These are phyloP conservation scores for Heracleum sosnowskyi DNA, from an alignment of 129 eudicot genomes.

Conservation along the genomic window DNA sequence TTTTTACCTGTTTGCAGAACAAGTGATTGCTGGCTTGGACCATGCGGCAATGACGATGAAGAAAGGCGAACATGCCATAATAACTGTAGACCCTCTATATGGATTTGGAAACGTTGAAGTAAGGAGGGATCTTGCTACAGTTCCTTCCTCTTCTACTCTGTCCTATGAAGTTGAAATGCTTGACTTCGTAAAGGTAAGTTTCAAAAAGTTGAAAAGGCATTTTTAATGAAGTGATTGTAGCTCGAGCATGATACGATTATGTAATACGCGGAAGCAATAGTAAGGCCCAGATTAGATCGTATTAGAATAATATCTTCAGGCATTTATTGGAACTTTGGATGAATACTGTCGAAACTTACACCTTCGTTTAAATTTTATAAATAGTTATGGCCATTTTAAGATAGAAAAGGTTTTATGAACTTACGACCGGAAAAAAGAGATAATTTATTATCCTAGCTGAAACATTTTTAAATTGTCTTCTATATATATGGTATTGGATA, in stretches of 20 bases:
- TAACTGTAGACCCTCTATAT: constrained; percentile 51
- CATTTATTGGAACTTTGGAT: neutral
- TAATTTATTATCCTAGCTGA: neutral
- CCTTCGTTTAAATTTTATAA: neutral
- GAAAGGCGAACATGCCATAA: constrained; percentile 47
- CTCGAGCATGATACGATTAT: neutral
- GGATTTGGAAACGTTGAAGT: constrained; percentile 50
- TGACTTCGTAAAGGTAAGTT: constrained; percentile 48
- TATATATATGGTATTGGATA: neutral
- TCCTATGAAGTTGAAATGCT: constrained; percentile 61
- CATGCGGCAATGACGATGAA: constrained; percentile 58
- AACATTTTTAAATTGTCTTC: neutral
- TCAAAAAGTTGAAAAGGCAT: neutral
- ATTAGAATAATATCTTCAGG: neutral
- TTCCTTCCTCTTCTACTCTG: constrained; percentile 52
- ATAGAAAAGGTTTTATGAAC: neutral
- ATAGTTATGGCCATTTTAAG: neutral
- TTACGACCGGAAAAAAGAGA: neutral
- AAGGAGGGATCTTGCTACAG: constrained; percentile 30
- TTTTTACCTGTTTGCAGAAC: constrained; percentile 36
- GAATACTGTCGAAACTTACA: neutral
- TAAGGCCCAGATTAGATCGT: neutral
- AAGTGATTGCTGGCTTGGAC: constrained; percentile 59
- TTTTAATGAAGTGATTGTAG: neutral
- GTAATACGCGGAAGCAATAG: neutral